These are phyloP conservation scores for Neoboletus brunneissimus DNA, from an alignment of 768 basidiomycete species.

Conservation along the genomic window DNA sequence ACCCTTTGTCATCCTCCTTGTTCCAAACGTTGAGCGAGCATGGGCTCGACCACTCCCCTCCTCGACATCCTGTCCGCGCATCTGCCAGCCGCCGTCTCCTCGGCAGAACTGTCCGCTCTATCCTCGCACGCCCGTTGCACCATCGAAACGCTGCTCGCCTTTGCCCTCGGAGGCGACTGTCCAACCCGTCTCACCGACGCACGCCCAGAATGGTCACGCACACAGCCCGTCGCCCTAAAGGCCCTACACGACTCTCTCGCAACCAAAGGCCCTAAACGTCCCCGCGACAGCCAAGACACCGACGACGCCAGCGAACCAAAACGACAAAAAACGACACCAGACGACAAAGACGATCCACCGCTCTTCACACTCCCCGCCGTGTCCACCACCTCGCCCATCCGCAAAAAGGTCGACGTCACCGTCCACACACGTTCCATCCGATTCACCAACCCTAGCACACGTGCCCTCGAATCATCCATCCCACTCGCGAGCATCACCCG, in stretches of 20 bases:
- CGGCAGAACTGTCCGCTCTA: not conserved
- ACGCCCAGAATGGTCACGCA: constrained; percentile 23
- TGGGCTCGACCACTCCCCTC: constrained; percentile 23
- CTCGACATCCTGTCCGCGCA: constrained; percentile 21
- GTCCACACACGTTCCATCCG: constrained; percentile 50
- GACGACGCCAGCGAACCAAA: constrained; percentile 13
- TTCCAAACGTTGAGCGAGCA: no score
- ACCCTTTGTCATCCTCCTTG: no score
- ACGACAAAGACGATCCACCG: constrained; percentile 39
- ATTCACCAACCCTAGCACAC: constrained; percentile 50
- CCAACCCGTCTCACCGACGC: constrained; percentile 14
- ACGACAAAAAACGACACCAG: constrained; percentile 18
- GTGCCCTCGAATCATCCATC: constrained; percentile 47
- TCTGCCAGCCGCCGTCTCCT: constrained; percentile 16
- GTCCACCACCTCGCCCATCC: constrained; percentile 69
- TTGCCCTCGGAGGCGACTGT: constrained; percentile 30
- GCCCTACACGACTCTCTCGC: constrained; percentile 19
- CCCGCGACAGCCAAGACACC: constrained; percentile 15
- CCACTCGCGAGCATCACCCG: constrained; percentile 51
- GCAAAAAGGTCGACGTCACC: constrained; percentile 72
- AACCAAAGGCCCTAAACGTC: constrained; percentile 20
- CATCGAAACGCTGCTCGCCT: constrained; percentile 29
- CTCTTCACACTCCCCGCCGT: constrained; percentile 60
- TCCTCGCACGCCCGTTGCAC: constrained; percentile 1
- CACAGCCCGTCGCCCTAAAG: constrained; percentile 21